Base-by-base conservation (phyloP, 2,329 filamentous ascomycete genomes). In the Aspergillus sp. region DNA sequence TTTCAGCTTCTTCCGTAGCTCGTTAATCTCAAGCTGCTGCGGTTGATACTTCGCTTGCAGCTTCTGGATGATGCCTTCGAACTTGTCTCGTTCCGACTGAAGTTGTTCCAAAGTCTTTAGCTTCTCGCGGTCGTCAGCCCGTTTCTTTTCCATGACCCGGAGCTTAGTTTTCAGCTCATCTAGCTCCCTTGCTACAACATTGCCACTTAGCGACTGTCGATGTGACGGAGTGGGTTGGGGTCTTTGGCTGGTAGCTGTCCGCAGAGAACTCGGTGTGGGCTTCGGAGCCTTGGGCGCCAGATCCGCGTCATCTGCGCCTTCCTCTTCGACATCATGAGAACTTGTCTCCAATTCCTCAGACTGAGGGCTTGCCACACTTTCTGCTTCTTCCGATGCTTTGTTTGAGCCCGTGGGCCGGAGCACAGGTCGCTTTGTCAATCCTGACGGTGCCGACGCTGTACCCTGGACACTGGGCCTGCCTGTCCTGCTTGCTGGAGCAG, bases 91-190 rank as follows among this genome's bases (percentile, higher is more conserved):
- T 49, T 82, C 76, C 17, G 85, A 83, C 71, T 93, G 88, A 15
- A 93, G 78, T 65, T 89, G 87, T 59, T 96, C 91, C 51, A 97
- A 76, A 12, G 84, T 85, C 71, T 94, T 92, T 55, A 97, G 76
- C 72, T 91, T 91, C 68, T 97, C 93, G 19, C 92, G 86, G 70
- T 97, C 92, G 64, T 98, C 94, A 12, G 85, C 73, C 59, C 92
- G 83, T 75, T 97, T 96, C 68, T 94, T 91, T 74, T 99, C 93
- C 69, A 98, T 82, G 3, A 97, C 83, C 57, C 89, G 88, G 2
- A 98, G 80, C 73, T 97, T 97, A 0, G 91, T 89, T 73, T 97
- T 92, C 15, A 97, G 81, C 65, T 96, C 91, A 67, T 97, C 93
- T 19, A 94, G 87, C 70, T 96, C 90, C 63, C 89, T 84, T 21